Percentiles rank a stretch among this genome's conserved stretches.
Evolutionary conservation across 768 basidiomycete genomes (phyloP).

Genomic region (Crepidotus variabilis): DNA sequence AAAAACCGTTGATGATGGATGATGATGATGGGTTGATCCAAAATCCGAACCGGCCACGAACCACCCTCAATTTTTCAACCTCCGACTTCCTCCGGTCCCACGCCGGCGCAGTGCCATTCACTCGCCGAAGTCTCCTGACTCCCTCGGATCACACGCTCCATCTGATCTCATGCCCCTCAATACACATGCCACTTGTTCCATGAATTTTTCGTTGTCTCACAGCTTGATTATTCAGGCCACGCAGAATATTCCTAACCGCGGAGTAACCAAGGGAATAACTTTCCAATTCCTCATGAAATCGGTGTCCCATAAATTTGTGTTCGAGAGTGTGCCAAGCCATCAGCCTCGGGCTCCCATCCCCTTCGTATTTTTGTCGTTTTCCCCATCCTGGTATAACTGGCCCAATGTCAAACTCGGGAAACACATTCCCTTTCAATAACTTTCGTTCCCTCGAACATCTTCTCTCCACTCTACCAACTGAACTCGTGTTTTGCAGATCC

Average conservation of each 20-base stretch:
- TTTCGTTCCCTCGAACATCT: neutral
- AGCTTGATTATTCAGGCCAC: neutral
- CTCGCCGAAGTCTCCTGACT: conserved; percentile 10
- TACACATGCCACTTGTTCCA: neutral
- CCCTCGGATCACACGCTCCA: conserved; percentile 13
- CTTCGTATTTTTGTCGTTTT: neutral
- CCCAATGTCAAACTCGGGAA: neutral
- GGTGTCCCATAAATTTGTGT: neutral
- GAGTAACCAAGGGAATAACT: neutral
- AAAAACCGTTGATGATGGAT: conserved; percentile 10
- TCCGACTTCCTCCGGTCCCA: conserved; percentile 18
- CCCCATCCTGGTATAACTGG: neutral
- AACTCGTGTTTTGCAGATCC: neutral
- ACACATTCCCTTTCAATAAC: neutral
- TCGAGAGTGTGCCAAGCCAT: neutral
- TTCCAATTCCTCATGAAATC: neutral
- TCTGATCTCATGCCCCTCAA: neutral
- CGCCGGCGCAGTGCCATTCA: conserved; percentile 1
- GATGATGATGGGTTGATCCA: conserved; percentile 14
- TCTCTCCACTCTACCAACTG: neutral
- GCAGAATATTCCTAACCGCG: neutral
- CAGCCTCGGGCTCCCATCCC: neutral
- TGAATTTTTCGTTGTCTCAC: neutral
- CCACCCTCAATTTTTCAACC: conserved; percentile 19
- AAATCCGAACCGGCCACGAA: conserved; percentile 10